A percentile compares a stretch with the other conserved stretches of the same genome.
Evolutionary conservation across 768 basidiomycete genomes (phyloP).

Genomic region (Termitomyces sp.): DNA sequence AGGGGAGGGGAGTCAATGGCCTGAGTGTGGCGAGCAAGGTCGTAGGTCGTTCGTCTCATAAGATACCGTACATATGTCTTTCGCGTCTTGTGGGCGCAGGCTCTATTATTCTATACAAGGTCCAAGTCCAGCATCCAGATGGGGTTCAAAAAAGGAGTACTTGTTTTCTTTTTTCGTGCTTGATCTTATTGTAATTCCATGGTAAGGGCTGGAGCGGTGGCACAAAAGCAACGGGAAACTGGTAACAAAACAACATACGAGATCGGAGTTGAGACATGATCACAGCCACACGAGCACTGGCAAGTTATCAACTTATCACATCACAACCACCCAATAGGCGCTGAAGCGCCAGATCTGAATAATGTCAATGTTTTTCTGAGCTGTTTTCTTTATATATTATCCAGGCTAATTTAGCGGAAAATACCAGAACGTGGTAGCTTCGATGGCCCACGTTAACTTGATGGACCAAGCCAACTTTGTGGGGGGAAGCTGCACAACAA

Average conservation of each 20-base stretch:
- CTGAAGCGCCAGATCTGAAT: background rate
- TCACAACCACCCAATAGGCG: background rate
- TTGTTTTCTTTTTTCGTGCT: background rate
- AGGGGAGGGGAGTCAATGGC: background rate
- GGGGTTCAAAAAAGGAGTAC: background rate
- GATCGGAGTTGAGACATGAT: too few relatives aligned
- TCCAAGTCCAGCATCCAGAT: background rate
- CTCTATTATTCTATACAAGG: slow-evolving; percentile 5
- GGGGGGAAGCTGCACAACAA: too few relatives aligned
- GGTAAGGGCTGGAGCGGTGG: background rate
- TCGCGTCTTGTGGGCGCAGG: background rate
- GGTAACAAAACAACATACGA: background rate
- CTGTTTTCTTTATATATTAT: background rate
- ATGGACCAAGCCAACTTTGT: too few relatives aligned
- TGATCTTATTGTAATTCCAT: slow-evolving; percentile 3
- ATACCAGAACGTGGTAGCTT: background rate
- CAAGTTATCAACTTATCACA: background rate
- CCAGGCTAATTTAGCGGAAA: background rate
- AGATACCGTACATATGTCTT: background rate
- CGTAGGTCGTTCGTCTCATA: background rate
- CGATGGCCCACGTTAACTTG: background rate
- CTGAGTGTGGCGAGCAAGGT: background rate
- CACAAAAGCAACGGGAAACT: background rate
- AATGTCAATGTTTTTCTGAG: background rate
- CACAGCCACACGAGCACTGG: too few relatives aligned